Conservation (phyloP, 805 yeast species). For the Myxozyma neglecta region DNA sequence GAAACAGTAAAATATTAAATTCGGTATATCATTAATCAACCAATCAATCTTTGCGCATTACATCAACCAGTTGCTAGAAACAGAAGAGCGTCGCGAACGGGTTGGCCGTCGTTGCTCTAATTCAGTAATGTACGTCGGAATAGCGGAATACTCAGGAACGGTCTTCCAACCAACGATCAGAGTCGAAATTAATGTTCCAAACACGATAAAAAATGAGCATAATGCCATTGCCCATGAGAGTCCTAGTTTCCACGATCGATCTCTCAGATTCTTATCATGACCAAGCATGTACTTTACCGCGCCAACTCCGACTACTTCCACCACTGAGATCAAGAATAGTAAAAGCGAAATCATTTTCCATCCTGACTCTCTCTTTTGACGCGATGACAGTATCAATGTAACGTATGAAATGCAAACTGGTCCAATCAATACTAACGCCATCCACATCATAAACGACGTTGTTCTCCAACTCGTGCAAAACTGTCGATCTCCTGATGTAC, state of each 20-base stretch:
- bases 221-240: conserved; percentile 21
- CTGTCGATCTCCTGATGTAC: conserved; percentile 20
- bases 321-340: conserved; percentile 8
- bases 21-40: neutral
- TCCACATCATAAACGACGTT: conserved; percentile 26
- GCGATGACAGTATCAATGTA: conserved; percentile 13
- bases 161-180: conserved; percentile 18
- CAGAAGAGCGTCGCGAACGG: neutral
- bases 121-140: conserved; percentile 5
- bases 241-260: conserved; percentile 18
- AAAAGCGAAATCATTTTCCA: conserved; percentile 21
- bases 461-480: conserved; percentile 29
- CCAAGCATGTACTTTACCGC: conserved; percentile 15
- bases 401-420: conserved; percentile 17
- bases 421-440: conserved; percentile 24
- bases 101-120: neutral
- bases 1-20: neutral
- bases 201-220: conserved; percentile 7
- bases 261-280: conserved; percentile 11
- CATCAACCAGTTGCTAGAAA: conserved; percentile 11
- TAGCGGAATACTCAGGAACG: conserved; percentile 11
- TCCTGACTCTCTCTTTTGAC: conserved; percentile 23
- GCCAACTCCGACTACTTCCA: conserved; percentile 21
- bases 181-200: conserved; percentile 10
- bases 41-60: neutral